Percentiles rank a stretch among this genome's conserved stretches.
phyloP scores from a whole-genome alignment of 179 eudicot genomes.

The Actinidia arguta region DNA sequence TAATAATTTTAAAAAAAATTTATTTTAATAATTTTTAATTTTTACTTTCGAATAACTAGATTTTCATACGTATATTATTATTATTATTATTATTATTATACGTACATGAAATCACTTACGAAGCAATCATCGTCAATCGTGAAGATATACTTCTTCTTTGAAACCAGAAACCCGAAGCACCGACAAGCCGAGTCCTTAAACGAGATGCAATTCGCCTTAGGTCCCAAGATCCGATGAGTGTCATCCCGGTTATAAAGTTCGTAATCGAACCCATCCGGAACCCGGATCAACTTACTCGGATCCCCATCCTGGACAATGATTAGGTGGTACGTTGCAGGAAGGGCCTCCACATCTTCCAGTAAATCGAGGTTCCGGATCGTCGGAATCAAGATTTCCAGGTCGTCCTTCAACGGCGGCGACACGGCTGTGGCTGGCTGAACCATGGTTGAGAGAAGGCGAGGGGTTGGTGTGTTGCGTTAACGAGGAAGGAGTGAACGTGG shows the following conservation, averaged over 20 bases:
- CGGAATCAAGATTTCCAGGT: conserved; percentile 37
- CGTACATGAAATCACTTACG: conserved; percentile 21
- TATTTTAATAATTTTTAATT: too few relatives aligned
- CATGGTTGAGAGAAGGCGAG: conserved; percentile 21
- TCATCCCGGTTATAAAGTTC: conserved; percentile 39
- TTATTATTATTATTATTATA: not conserved
- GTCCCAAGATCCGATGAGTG: conserved; percentile 36
- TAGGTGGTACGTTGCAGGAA: conserved; percentile 28
- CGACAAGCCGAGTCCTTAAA: conserved; percentile 44
- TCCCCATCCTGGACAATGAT: conserved; percentile 3
- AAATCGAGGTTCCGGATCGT: conserved; percentile 38
- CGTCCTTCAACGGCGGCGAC: conserved; percentile 31
- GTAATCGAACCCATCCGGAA: conserved; percentile 39
- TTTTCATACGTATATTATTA: not conserved
- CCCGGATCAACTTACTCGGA: conserved; percentile 16
- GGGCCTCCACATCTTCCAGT: conserved; percentile 35
- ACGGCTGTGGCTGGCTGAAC: conserved; percentile 27
- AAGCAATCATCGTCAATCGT: conserved; percentile 47
- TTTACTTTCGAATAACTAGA: not conserved
- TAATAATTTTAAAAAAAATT: too few relatives aligned
- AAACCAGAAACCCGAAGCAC: conserved; percentile 37
- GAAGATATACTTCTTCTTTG: conserved; percentile 45
- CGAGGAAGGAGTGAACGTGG: too few relatives aligned
- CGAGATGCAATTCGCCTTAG: conserved; percentile 35
- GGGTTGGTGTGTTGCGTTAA: too few relatives aligned